Evolutionary conservation across 495 filamentous ascomycete species (phyloP).

Genomic region (Penicillium coffeae): DNA sequence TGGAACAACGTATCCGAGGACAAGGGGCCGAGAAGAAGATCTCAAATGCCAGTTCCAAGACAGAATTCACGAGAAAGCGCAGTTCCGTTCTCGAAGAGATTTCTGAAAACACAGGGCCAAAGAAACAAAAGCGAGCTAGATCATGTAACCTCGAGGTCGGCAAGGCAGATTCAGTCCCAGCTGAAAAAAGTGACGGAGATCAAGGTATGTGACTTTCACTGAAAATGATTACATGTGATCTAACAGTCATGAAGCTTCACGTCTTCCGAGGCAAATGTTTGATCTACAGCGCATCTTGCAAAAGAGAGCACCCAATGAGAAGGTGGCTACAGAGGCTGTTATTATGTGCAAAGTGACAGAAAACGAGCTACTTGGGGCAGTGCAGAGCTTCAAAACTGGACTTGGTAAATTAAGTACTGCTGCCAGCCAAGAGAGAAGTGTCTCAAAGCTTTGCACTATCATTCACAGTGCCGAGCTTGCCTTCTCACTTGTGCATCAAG

Average conservation of each 20-base stretch:
- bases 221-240: neutral
- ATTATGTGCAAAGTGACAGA: constrained; percentile 26
- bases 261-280: constrained; percentile 34
- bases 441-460: constrained; percentile 8
- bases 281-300: constrained; percentile 22
- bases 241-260: constrained; percentile 1
- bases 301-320: neutral
- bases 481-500: constrained; percentile 23
- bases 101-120: too few relatives aligned
- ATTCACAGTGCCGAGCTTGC: constrained; percentile 22
- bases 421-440: too few relatives aligned
- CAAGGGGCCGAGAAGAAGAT: constrained; percentile 23
- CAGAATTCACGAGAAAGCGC: too few relatives aligned
- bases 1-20: constrained; percentile 34
- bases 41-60: too few relatives aligned
- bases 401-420: too few relatives aligned
- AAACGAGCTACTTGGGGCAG: constrained; percentile 15
- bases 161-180: too few relatives aligned
- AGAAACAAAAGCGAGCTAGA: too few relatives aligned
- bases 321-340: constrained; percentile 19
- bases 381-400: too few relatives aligned
- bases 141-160: too few relatives aligned
- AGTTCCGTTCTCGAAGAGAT: too few relatives aligned
- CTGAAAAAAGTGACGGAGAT: too few relatives aligned
- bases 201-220: too few relatives aligned